phyloP scores from a whole-genome alignment of 352 stramenopile genomes.

The Achlya hypogyna region DNA sequence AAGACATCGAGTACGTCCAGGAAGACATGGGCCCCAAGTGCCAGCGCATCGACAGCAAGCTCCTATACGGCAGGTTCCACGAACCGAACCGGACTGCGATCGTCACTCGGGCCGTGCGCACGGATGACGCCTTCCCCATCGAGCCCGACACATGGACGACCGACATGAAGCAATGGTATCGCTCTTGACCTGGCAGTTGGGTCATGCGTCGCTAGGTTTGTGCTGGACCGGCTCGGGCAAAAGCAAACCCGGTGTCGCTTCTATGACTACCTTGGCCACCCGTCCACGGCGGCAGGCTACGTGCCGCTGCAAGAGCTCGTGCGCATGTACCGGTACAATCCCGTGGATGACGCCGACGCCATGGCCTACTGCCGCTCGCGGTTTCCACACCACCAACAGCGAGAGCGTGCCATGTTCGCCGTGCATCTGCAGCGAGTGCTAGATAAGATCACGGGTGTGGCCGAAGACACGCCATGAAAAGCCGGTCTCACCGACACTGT shows the following conservation, averaged over 20 bases:
- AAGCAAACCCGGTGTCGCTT: background rate
- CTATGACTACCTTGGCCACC: background rate
- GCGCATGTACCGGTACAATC: background rate
- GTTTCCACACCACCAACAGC: background rate
- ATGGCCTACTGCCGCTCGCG: background rate
- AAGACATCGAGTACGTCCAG: constrained; percentile 12
- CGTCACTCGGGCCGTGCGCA: background rate
- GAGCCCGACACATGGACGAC: background rate
- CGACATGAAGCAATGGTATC: background rate
- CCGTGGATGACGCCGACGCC: background rate
- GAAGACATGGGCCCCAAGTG: background rate
- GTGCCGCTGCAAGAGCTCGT: background rate
- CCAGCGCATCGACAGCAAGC: background rate
- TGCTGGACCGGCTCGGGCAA: background rate
- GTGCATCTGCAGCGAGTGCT: background rate
- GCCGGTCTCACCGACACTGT: no score
- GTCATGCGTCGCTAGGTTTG: background rate
- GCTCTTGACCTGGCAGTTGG: background rate
- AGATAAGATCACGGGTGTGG: background rate
- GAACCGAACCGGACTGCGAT: constrained; percentile 4
- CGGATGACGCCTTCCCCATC: constrained; percentile 1
- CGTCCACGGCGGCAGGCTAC: background rate
- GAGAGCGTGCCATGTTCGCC: background rate
- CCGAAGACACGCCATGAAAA: background rate
- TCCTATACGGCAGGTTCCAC: constrained; percentile 4